Evolutionary conservation across 805 yeast genomes (phyloP).

Genomic region (Suhomyces sp.): DNA sequence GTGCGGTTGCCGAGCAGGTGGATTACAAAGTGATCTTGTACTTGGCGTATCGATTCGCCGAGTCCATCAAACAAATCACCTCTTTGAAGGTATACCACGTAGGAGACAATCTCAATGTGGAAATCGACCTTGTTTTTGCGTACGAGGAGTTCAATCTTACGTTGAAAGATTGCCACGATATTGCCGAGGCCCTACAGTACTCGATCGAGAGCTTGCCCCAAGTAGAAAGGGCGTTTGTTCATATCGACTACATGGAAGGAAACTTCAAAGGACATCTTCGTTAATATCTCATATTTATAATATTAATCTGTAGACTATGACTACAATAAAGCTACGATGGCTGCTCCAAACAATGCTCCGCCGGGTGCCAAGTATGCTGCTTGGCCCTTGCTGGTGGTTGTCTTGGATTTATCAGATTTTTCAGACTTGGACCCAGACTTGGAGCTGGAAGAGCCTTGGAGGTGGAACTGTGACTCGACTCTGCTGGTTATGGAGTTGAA

Average conservation of each 20-base stretch:
- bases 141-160: slow-evolving; percentile 42
- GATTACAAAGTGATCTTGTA: slow-evolving; percentile 68
- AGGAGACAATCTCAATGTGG: slow-evolving; percentile 74
- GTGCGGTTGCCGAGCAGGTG: slow-evolving; percentile 60
- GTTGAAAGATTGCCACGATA: slow-evolving; percentile 70
- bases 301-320: too few species aligned
- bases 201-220: slow-evolving; percentile 73
- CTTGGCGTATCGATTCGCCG: slow-evolving; percentile 66
- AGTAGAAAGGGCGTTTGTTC: slow-evolving; percentile 81
- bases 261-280: slow-evolving; percentile 40
- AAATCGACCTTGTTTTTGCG: slow-evolving; percentile 63
- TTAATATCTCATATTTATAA: background rate
- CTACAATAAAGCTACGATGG: slow-evolving; percentile 8
- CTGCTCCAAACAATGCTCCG: slow-evolving; percentile 8
- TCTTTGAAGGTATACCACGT: slow-evolving; percentile 71
- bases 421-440: background rate
- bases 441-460: background rate
- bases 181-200: slow-evolving; percentile 79
- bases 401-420: background rate
- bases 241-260: slow-evolving; percentile 59
- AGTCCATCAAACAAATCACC: slow-evolving; percentile 60
- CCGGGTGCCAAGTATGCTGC: slow-evolving; percentile 6
- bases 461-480: background rate
- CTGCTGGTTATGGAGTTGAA: slow-evolving; percentile 2
- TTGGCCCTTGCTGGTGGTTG: slow-evolving; percentile 1